Conservation (phyloP, 2,329 filamentous ascomycete species). For the Neoascochyta sp. region DNA sequence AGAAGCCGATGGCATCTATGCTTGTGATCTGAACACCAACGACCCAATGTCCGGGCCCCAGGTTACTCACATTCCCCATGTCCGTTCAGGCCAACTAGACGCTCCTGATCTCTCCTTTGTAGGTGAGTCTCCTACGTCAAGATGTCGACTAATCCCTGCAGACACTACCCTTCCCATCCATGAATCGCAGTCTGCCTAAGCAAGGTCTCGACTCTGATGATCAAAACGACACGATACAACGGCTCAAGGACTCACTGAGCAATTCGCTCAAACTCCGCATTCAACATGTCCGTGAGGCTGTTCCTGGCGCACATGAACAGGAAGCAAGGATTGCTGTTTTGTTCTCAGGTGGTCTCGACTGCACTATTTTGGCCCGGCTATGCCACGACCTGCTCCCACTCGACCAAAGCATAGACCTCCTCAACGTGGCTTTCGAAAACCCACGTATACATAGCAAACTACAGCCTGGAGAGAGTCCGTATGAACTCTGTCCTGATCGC, state of each 20-base stretch:
- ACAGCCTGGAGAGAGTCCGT: constrained; percentile 46
- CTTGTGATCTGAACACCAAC: constrained; percentile 51
- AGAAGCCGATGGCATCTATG: constrained; percentile 77
- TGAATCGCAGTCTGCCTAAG: constrained; percentile 36
- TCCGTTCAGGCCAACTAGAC: constrained; percentile 9
- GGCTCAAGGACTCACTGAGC: constrained; percentile 54
- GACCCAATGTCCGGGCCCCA: background rate
- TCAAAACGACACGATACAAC: constrained; percentile 47
- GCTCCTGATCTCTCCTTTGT: constrained; percentile 23
- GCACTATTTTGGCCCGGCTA: constrained; percentile 79
- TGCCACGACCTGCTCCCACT: constrained; percentile 70
- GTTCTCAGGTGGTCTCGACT: constrained; percentile 93
- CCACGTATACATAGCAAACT: constrained; percentile 57
- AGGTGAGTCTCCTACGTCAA: constrained; percentile 23
- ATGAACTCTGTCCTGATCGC: constrained; percentile 85
- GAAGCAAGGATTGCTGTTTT: constrained; percentile 66
- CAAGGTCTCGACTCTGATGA: background rate
- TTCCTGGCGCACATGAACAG: constrained; percentile 2
- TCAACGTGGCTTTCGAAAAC: constrained; percentile 98
- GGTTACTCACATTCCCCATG: constrained; percentile 22
- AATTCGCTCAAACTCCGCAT: constrained; percentile 60
- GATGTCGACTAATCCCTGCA: constrained; percentile 23
- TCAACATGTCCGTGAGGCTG: constrained; percentile 29
- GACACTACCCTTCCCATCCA: constrained; percentile 43
- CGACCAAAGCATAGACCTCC: constrained; percentile 71